Base-by-base conservation (phyloP, 73 alveolate species). In the Tetrahymena borealis region DNA sequence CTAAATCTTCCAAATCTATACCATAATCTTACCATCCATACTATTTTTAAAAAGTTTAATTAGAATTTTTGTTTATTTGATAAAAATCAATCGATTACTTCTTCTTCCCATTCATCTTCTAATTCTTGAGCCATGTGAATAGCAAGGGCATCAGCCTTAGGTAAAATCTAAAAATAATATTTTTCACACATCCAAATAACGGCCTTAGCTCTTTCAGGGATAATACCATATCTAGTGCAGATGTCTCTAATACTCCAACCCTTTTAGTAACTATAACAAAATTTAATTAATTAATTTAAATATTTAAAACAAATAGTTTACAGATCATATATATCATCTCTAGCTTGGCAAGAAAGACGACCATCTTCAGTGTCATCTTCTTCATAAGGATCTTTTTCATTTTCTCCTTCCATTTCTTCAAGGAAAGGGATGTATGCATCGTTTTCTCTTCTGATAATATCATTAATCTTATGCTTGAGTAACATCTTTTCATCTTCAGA, bases 291-390 rank as follows among this genome's bases (percentile, higher is more conserved):
- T 12, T 39, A 39, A 9, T 39, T 9, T 7, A 39, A 9, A 10
- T n/a, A 42, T 42, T 1, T 11, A 1, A 11, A 42, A 42, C 6
- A n/a, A 24, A 24, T 20, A 60, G 9, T 60, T 60, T 39, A 60
- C 85, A 60, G 28, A 24, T 60, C 85, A 60, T 60, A 60, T 24
- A 60, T 60, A 60, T 60, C 85, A 60, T 60, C 85, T 60, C 85
- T 60, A n/a, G 85, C 85, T 6, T 60, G n/a, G 85, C 85, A 60
- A 60, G 85, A 60, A 60, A 60, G 85, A 60, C 85, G 85, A 24
- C 85, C 85, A 60, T 60, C 85, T 60, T 60, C 85, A 60, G 85
- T 60, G 37, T 60, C 85, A 60, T 60, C 85, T 60, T 60, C 85
- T 60, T 60, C 85, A n/a, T 24, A 60, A 6, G 85, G 85, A 60